Evolutionary conservation across 176 grass and related monocot species (phyloP), one percentile per base, ranked within the genome.

Genomic region (Rhipidocladum racemiflorum): DNA sequence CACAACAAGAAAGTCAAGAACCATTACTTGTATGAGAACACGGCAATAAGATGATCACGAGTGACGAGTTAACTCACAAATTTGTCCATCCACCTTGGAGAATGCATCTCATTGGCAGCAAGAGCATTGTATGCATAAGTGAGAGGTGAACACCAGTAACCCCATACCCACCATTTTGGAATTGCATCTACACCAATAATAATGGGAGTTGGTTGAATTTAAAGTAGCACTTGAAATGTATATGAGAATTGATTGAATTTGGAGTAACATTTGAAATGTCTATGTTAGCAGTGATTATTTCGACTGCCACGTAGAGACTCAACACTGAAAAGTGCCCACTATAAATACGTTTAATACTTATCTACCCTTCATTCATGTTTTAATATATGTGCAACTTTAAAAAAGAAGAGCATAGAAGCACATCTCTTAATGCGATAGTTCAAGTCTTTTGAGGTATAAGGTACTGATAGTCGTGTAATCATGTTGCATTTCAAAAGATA

Each of bases 121-220:
- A 98, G 67, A 74, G 88, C 90, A 85, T 88, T 95, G 72, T 92
- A 98, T 72, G 61, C 92, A 56, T 98, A 98, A n/a, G 87, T 91
- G 49, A 98, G 55, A 61, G 95, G 95, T 16, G 95, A 98, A 81
- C 79, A 84, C 91, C 92, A 97, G 64, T 88, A 97, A 66, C 79
- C 92, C 95, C 95, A 98, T 35, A 98, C 40, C 90, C 89, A 92
- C 95, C 95, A 98, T 69, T 95, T 95, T 65, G 90, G 89, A 86
- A 98, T 95, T 76, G 65, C 24, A 72, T 86, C 95, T 98, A 56
- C 72, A 88, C 46, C 35, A 68, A 27, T 84, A 60, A 67, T 25
- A 43, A 75, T 69, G 11, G 15, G 38, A 69, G 24, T 45, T 70
- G 61, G 30, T 51, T 64, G 43, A 75, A 62, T 62, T 65, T 50